Evolutionary conservation across 805 yeast species (phyloP), one percentile per base, ranked within the genome.

Genomic region (Hanseniaspora clermontiae): DNA sequence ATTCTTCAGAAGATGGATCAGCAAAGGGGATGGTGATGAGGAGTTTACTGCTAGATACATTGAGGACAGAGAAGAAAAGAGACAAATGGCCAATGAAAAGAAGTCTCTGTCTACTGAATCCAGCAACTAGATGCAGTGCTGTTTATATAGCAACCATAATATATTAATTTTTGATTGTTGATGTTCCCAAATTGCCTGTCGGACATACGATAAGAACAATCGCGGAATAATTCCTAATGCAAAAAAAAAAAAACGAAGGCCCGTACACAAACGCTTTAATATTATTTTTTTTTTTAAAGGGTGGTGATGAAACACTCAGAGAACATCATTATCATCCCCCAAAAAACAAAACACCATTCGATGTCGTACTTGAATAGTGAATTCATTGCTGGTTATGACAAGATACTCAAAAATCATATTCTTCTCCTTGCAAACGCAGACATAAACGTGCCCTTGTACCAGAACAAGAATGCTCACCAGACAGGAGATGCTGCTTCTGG

Each of bases 1-100:
- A 2, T 70, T 79, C 39, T 82, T 87, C 78, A 80, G 78, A 60
- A 73, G 75, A 60, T 89, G 96, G 96, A 78, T 83, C 50, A 19
- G 51, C 19, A 49, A 32, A 14, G 60, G 59, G 17, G 58, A 55
- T n/a, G 59, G 61, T 15, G 60, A 58, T 10, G 60, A 58, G 24
- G 52, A 46, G 5, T 53, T 27, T 14, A 19, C 43, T 29, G 24
- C 15, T 27, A 45, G 39, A 12, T 46, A 46, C 17, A 32, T 46
- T 19, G 57, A 53, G 39, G 51, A 53, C 1, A 31, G 37, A 19
- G 55, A 51, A 17, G 39, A 19, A 43, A 27, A 27, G 8, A n/a
- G n/a, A 29, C 17, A 29, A 24, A 6, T 51, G 11, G 17, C 10
- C 1, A 36, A 43, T 10, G 38, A 51, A 17, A 34, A 36, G 31